Conservation (phyloP, 1,284 basidiomycete genomes). For the Puccinia coronata region DNA sequence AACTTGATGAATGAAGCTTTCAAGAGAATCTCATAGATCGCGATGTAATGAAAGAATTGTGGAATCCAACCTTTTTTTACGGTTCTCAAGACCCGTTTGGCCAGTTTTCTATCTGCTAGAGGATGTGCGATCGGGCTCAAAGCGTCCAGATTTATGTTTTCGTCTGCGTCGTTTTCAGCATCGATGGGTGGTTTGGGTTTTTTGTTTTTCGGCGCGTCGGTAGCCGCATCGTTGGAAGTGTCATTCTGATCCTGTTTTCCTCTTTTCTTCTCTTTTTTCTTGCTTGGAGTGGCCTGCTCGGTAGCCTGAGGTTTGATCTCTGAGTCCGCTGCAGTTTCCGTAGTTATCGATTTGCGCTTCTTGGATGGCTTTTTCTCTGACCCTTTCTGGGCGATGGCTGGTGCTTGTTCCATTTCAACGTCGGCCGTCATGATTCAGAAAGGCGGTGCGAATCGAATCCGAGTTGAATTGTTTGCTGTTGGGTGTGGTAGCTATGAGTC, state of each 20-base stretch:
- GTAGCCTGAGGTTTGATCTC: not conserved
- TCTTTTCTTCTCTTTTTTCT: slow-evolving; percentile 20
- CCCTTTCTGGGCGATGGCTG: not conserved
- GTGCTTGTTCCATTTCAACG: slow-evolving; percentile 1
- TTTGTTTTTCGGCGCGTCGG: not conserved
- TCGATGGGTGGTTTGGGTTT: not conserved
- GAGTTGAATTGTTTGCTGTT: not conserved
- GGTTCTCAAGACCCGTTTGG: slow-evolving; percentile 87
- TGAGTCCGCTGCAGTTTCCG: not conserved
- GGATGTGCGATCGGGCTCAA: slow-evolving; percentile 87
- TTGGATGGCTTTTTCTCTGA: slow-evolving; percentile 14
- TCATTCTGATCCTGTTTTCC: not conserved
- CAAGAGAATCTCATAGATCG: too few species aligned
- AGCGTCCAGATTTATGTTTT: slow-evolving; percentile 63
- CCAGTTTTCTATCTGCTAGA: slow-evolving; percentile 82
- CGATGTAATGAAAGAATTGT: not conserved
- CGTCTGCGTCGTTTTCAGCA: slow-evolving; percentile 6
- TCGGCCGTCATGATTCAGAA: not conserved
- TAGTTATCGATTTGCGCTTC: slow-evolving; percentile 11
- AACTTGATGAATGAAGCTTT: not conserved
- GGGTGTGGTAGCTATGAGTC: not conserved
- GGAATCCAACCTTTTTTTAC: slow-evolving; percentile 76
- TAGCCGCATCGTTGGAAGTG: not conserved
- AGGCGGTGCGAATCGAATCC: not conserved
- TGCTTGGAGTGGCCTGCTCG: not conserved